A percentile compares a stretch with the other conserved stretches of the same genome.
Conservation (phyloP, 225 moss, liverwort and hornwort genomes). For the Rhytidiadelphus loreus region DNA sequence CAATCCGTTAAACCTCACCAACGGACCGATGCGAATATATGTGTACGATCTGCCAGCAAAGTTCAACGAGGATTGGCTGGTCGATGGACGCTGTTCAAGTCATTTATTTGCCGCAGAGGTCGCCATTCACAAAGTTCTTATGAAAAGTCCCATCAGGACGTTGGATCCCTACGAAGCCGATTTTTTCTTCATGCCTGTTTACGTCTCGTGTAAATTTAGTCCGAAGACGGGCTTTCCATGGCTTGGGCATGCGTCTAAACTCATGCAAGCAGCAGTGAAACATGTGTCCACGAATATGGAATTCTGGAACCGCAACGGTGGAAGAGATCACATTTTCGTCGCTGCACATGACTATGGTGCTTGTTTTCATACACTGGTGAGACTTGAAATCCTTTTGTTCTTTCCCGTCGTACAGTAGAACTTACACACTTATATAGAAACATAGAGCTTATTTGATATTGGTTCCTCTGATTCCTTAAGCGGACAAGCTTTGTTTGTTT, state of each 20-base stretch:
- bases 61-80: conserved; percentile 84
- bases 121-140: conserved; percentile 59
- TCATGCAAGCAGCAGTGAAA: conserved; percentile 64
- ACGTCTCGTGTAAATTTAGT: conserved; percentile 86
- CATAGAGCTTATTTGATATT: background rate
- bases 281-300: conserved; percentile 55
- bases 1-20: conserved; percentile 44
- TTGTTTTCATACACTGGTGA: conserved; percentile 75
- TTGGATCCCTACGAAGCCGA: conserved; percentile 64
- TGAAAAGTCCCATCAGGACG: conserved; percentile 58
- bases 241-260: conserved; percentile 46
- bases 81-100: conserved; percentile 62
- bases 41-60: conserved; percentile 71
- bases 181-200: conserved; percentile 88
- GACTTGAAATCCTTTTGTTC: background rate
- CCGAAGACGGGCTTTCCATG: conserved; percentile 81
- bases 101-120: conserved; percentile 96
- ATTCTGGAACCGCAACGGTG: conserved; percentile 73
- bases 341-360: conserved; percentile 92
- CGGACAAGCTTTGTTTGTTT: background rate
- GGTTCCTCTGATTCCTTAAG: background rate
- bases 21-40: conserved; percentile 38
- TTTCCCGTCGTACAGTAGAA: background rate
- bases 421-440: background rate
- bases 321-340: conserved; percentile 90